phyloP scores from a whole-genome alignment of 2,329 filamentous ascomycete genomes.

The Basipetospora chlamydospora region DNA sequence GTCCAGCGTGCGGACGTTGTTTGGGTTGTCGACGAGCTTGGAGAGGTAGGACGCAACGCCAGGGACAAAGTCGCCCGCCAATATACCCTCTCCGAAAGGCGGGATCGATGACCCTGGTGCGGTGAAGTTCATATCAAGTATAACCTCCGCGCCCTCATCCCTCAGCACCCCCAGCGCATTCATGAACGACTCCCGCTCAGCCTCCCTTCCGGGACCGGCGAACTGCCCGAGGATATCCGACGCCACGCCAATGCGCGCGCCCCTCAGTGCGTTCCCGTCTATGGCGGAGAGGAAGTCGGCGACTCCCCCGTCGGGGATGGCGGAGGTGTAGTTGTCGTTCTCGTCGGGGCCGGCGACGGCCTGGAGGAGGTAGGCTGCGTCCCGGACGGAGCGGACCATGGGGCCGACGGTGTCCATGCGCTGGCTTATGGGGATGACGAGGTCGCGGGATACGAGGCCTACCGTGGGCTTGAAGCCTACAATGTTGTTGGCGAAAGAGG shows the following conservation, averaged over 20 bases:
- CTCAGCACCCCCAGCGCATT: too few species aligned
- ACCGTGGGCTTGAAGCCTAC: constrained; percentile 56
- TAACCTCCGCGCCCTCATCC: too few species aligned
- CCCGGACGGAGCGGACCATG: constrained; percentile 49
- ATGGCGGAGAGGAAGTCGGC: constrained; percentile 48
- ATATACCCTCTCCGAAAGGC: too few species aligned
- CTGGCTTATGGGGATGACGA: constrained; percentile 51
- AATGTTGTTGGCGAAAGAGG: too few species aligned
- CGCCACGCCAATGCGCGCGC: constrained; percentile 48
- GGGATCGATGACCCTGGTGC: constrained; percentile 15
- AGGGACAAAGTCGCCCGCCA: constrained; percentile 43
- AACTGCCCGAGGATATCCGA: constrained; percentile 36
- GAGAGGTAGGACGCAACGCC: constrained; percentile 43
- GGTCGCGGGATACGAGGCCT: constrained; percentile 45
- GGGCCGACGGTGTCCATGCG: constrained; percentile 53
- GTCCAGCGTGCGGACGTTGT: constrained; percentile 33
- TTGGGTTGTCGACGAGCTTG: constrained; percentile 41
- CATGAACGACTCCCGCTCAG: too few species aligned
- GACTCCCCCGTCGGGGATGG: constrained; percentile 32
- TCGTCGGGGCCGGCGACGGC: neutral
- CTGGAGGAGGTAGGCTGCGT: constrained; percentile 26
- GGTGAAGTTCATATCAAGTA: too few species aligned
- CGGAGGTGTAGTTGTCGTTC: constrained; percentile 33
- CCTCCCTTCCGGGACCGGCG: constrained; percentile 7
- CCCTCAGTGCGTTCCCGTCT: constrained; percentile 33